Evolutionary conservation across 768 basidiomycete species (phyloP).

Genomic region (Lactarius akahatsu): DNA sequence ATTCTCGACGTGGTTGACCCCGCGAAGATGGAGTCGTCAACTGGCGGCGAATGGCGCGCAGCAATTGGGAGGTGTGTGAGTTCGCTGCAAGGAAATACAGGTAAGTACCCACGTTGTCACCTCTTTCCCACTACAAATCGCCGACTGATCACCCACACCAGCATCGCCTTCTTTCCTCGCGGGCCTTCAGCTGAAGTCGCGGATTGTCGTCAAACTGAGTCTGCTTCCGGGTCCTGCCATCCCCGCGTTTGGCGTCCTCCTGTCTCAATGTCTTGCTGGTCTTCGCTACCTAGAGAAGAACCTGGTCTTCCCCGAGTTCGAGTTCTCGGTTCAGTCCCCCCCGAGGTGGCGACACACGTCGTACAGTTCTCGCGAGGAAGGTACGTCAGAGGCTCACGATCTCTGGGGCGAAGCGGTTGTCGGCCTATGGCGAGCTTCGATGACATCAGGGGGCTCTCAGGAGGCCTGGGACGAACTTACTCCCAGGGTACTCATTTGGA

Average conservation of each 20-base stretch:
- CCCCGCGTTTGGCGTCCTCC: conserved; percentile 14
- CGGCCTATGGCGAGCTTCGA: conserved; percentile 53
- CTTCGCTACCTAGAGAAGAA: conserved; percentile 22
- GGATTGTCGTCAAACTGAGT: conserved; percentile 19
- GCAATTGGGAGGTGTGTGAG: conserved; percentile 53
- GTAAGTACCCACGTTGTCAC: conserved; percentile 36
- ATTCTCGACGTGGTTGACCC: conserved; percentile 43
- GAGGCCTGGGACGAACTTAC: conserved; percentile 54
- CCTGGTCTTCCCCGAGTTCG: background rate
- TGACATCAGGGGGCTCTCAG: conserved; percentile 39
- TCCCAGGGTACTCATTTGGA: conserved; percentile 56
- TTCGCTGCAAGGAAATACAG: conserved; percentile 38
- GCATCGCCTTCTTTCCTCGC: background rate
- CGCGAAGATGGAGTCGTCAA: conserved; percentile 52
- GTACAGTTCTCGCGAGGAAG: conserved; percentile 37
- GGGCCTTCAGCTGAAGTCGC: background rate
- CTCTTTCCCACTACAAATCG: background rate
- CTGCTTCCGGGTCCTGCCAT: conserved; percentile 18
- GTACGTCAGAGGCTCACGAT: conserved; percentile 33
- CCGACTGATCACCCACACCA: background rate
- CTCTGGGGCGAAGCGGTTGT: conserved; percentile 56
- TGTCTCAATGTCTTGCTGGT: conserved; percentile 19
- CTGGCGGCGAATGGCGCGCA: conserved; percentile 60
- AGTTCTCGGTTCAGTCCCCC: background rate
- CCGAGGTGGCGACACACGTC: conserved; percentile 21